Evolutionary conservation across 441 rosid species (phyloP).

Genomic region (Adansonia gregorii): DNA sequence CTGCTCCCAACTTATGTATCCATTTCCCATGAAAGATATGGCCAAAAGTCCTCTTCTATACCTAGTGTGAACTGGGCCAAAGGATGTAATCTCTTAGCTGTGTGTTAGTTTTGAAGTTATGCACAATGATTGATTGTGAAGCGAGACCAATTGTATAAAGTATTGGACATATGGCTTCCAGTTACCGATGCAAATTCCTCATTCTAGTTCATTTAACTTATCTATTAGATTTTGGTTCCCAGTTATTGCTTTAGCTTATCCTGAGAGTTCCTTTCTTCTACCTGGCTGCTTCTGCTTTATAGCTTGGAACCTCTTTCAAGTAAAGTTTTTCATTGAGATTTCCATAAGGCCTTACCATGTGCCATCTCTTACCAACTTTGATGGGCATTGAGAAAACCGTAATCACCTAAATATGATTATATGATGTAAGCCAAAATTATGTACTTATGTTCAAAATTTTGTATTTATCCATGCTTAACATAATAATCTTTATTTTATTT

Average conservation of each 20-base stretch:
- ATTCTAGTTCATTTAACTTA: not conserved
- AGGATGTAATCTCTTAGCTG: not conserved
- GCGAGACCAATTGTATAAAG: not conserved
- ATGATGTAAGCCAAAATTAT: not conserved
- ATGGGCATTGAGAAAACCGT: not conserved
- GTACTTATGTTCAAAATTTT: not conserved
- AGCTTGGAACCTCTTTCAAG: not conserved
- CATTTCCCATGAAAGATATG: not conserved
- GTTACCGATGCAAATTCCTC: not conserved
- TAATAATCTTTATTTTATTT: no score
- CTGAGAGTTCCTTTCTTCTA: not conserved
- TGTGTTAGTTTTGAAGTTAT: not conserved
- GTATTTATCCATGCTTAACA: no score
- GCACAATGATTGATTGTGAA: not conserved
- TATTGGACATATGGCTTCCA: not conserved
- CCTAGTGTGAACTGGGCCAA: not conserved
- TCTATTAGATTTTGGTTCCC: not conserved
- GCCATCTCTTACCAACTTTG: not conserved
- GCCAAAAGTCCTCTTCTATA: not conserved
- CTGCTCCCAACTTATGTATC: not conserved
- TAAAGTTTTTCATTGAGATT: not conserved
- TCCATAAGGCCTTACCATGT: not conserved
- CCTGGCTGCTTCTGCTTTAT: not conserved
- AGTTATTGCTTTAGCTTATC: not conserved
- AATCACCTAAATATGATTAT: not conserved